These are phyloP conservation scores for Lagerstroemia speciosa DNA, from an alignment of 345 rosid species.

Conservation along the genomic window DNA sequence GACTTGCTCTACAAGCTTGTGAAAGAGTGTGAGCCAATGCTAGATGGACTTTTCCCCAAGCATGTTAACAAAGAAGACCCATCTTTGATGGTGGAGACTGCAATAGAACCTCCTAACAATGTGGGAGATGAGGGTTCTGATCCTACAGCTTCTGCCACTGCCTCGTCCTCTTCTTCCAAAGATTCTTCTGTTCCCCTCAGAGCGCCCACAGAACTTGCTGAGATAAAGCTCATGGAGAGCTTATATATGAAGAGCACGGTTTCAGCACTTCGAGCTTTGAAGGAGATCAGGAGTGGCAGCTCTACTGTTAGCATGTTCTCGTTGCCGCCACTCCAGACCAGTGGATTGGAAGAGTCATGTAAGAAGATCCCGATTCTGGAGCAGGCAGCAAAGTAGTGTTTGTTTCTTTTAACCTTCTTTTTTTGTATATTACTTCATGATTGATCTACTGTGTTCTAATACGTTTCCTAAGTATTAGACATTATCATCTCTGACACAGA, in stretches of 20 bases:
- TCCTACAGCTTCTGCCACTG: constrained; percentile 33
- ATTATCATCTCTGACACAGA: not conserved
- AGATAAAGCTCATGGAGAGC: constrained; percentile 59
- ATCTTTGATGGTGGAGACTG: not conserved
- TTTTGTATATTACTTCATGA: not conserved
- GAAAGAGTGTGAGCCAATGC: constrained; percentile 76
- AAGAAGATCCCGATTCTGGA: constrained; percentile 65
- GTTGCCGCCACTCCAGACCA: constrained; percentile 71
- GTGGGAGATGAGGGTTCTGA: constrained; percentile 20
- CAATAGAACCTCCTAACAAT: not conserved
- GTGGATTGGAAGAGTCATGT: constrained; percentile 65
- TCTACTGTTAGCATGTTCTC: constrained; percentile 82
- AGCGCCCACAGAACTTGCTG: constrained; percentile 46
- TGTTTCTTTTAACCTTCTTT: not conserved
- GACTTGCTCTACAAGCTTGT: constrained; percentile 78
- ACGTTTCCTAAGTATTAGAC: not conserved
- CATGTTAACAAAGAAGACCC: not conserved
- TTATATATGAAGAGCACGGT: constrained; percentile 75
- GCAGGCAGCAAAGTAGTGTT: constrained; percentile 60
- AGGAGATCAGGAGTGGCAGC: constrained; percentile 73
- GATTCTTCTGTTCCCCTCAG: constrained; percentile 17
- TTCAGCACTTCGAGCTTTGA: constrained; percentile 64
- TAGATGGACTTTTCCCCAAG: constrained; percentile 55
- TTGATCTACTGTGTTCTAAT: not conserved
- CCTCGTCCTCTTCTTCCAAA: not conserved